Conservation (phyloP, 495 filamentous ascomycete genomes). For the Penicillium tannophilum region DNA sequence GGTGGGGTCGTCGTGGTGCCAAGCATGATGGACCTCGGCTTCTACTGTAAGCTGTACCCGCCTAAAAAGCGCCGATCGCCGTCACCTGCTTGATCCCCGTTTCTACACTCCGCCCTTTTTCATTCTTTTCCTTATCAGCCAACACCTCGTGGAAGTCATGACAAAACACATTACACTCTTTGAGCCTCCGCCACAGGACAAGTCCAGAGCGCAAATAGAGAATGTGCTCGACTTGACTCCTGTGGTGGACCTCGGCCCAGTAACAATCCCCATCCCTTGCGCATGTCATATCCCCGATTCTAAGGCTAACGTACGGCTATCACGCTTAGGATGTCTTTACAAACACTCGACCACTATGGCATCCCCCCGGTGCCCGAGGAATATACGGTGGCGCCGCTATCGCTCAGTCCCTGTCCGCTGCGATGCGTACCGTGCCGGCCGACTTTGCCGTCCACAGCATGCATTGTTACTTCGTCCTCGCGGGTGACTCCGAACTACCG, state of each 20-base stretch:
- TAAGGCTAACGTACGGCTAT: slow-evolving; percentile 5
- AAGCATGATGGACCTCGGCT: slow-evolving; percentile 1
- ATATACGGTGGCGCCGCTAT: slow-evolving; percentile 94
- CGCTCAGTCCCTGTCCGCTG: slow-evolving; percentile 86
- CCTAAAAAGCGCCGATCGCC: neutral
- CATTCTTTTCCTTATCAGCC: neutral
- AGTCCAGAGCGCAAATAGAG: slow-evolving; percentile 79
- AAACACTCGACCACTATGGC: slow-evolving; percentile 87
- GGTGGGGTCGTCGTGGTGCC: neutral
- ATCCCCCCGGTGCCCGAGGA: slow-evolving; percentile 85
- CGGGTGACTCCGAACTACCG: slow-evolving; percentile 79
- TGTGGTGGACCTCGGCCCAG: slow-evolving; percentile 76
- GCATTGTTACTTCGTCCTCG: slow-evolving; percentile 99
- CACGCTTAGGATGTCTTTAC: slow-evolving; percentile 77
- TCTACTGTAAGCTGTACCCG: neutral
- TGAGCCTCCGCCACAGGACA: slow-evolving; percentile 69
- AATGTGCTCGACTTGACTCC: slow-evolving; percentile 84
- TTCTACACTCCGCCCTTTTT: neutral
- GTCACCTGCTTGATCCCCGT: neutral
- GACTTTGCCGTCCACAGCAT: slow-evolving; percentile 88
- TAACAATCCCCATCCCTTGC: slow-evolving; percentile 30
- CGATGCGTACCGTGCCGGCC: slow-evolving; percentile 77
- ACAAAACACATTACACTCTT: slow-evolving; percentile 65
- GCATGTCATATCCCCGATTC: neutral
- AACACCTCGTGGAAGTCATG: slow-evolving; percentile 19